Base-by-base conservation (phyloP, 768 basidiomycete genomes). In the Leccinum ochraceum region DNA sequence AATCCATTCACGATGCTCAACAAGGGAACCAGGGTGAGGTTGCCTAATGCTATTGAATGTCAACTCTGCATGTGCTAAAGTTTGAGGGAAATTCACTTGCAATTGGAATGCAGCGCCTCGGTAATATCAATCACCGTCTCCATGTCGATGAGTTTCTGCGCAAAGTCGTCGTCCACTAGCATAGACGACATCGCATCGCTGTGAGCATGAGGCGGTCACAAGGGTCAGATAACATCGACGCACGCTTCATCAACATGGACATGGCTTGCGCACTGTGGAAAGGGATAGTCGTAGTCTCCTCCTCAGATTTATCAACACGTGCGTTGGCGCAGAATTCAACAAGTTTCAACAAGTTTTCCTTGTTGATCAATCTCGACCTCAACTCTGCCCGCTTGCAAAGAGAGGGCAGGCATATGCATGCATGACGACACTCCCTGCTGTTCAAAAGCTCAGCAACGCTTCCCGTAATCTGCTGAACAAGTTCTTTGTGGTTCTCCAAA, bases 231-330 rank as follows among this genome's bases (percentile, higher is more conserved):
- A 39, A 3, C 4, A 3, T 32, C 37, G 4, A 63, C 65, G 32
- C 46, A 73, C 69, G n/a, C 46, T 71, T 65, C 56, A 69, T 65
- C 36, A 74, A 42, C 59, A 73, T 55, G 5, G 67, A 56, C 56
- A 71, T 57, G 14, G 73, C 71, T 26, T 69, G 73, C 3, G 67
- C 66, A n/a, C 66, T 60, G 46, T 74, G 59, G 28, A 72, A 70
- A 53, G 60, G 63, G 22, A 66, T 54, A 1, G 59, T 67, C 1
- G 62, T 65, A 16, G 62, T 60, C 10, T 58, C 64, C 13, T 72
- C 71, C 13, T 63, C 60, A 9, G 58, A 54, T 50, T 53, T 54
- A 22, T 10, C 16, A 1, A 63, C 28, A 6, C 59, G 61, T 4
- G 34, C 24, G 37, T 46, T 51, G 8, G 70, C 63, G n/a, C 66